Evolutionary conservation across 2,329 filamentous ascomycete species (phyloP).

Genomic region (Juglanconis juglandina): DNA sequence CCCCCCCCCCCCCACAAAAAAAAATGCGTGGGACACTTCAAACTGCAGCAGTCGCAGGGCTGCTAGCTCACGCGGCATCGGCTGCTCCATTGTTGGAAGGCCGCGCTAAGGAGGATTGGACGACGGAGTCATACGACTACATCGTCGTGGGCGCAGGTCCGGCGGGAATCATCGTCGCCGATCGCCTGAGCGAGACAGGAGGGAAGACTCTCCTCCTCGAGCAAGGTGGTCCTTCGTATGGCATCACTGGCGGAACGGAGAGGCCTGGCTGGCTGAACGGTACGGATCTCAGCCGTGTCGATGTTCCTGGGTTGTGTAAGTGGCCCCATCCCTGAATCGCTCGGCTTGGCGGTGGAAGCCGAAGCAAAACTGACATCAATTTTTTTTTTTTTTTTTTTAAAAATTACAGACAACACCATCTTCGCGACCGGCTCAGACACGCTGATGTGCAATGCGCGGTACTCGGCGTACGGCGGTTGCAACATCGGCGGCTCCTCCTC

Average conservation of each 20-base stretch:
- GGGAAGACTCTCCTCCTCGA: slow-evolving; percentile 57
- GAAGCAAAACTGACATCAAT: neutral
- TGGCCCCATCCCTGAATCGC: neutral
- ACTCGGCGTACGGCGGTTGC: slow-evolving; percentile 46
- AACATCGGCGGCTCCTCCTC: slow-evolving; percentile 49
- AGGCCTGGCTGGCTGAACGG: slow-evolving; percentile 55
- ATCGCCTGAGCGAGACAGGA: slow-evolving; percentile 57
- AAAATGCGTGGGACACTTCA: too few relatives aligned
- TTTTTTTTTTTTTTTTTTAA: neutral
- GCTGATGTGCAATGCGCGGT: slow-evolving; percentile 38
- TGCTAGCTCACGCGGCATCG: too few relatives aligned
- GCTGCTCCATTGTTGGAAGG: too few relatives aligned
- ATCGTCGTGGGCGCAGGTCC: slow-evolving; percentile 59
- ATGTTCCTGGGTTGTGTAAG: slow-evolving; percentile 64
- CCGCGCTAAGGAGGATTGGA: slow-evolving; percentile 1
- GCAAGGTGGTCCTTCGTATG: slow-evolving; percentile 54
- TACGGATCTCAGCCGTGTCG: slow-evolving; percentile 59
- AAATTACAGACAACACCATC: slow-evolving; percentile 42
- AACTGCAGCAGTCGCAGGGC: too few relatives aligned
- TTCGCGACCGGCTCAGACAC: slow-evolving; percentile 36
- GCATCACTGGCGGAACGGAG: slow-evolving; percentile 56
- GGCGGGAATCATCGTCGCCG: slow-evolving; percentile 56
- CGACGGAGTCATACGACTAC: slow-evolving; percentile 48
- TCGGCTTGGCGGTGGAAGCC: neutral
- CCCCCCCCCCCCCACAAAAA: too few relatives aligned